Base-by-base conservation (phyloP, 1,284 basidiomycete genomes). In the Tilletiopsis washingtonensis region DNA sequence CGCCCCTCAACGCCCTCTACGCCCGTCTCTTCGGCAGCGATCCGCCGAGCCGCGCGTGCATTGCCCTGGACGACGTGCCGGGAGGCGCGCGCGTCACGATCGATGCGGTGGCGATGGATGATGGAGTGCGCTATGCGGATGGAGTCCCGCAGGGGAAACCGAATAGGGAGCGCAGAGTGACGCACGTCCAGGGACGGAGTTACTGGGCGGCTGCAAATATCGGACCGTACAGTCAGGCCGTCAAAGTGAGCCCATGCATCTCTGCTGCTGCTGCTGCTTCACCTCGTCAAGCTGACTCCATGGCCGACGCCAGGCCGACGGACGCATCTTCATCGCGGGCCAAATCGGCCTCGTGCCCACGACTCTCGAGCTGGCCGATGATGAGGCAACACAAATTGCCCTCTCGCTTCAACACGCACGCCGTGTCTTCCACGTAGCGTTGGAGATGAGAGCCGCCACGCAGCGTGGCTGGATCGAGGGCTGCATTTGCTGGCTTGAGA, bases 201-300 rank as follows among this genome's bases (percentile, higher is more conserved):
- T 97, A 97, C 73, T 99, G 94, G 94, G 93, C 93, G 15, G 91
- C 94, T 7, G 93, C 94, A 2, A 98, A 97, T 72, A 98, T 99
- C 49, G 94, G 94, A 27, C 94, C 94, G 1, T 99, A 98, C 74
- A 93, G 90, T 0, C 94, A 99, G 75, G 85, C 88, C 5, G 81
- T 97, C 47, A 78, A 79, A 47, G 88, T 89, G 54, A 64, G 83
- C 76, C 38, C 23, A 9, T 34, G 29, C 9, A 34, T 7, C 14
- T 3, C n/a, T 36, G n/a, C 37, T 12, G 11, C n/a, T 37, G n/a
- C 29, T 20, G 14, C 43, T 7, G 11, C 46, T 40, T 20, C 36
- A 37, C n/a, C 50, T 48, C 2, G 27, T 32, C 37, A 45, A 42
- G 43, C 39, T 47, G 37, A 43, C 20, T 41, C 54, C 19, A 34